Evolutionary conservation across 2,329 filamentous ascomycete genomes (phyloP).

Genomic region (Chalaropsis thielavioides): DNA sequence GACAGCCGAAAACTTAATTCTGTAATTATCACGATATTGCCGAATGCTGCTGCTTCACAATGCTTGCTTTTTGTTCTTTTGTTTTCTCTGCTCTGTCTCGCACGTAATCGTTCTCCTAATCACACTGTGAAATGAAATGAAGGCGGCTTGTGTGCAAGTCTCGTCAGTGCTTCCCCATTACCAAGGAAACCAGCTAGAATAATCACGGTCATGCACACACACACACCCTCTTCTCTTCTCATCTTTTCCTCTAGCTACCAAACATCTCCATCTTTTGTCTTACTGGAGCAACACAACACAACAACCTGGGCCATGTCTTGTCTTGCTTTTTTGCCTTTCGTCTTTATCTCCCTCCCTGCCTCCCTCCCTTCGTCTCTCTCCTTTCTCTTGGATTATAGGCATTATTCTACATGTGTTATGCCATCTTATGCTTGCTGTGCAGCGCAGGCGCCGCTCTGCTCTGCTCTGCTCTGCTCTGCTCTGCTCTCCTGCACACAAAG

Average conservation of each 20-base stretch:
- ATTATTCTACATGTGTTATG: not conserved
- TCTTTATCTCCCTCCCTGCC: no score
- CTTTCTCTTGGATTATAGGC: not conserved
- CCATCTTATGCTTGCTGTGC: not conserved
- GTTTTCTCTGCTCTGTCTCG: not conserved
- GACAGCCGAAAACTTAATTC: not conserved
- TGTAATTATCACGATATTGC: not conserved
- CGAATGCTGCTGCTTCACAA: not conserved
- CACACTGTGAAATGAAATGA: no score
- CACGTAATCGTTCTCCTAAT: no score
- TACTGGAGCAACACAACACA: not conserved
- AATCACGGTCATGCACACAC: not conserved
- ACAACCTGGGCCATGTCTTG: not conserved
- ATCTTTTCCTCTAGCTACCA: not conserved
- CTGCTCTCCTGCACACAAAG: not conserved
- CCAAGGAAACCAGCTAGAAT: not conserved
- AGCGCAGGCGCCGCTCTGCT: not conserved
- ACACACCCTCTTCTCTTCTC: not conserved
- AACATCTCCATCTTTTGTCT: not conserved
- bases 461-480: not conserved
- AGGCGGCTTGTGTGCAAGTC: not conserved
- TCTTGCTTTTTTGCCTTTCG: conserved; percentile 7
- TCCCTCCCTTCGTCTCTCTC: no score
- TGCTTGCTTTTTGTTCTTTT: not conserved
- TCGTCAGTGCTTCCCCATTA: not conserved